Evolutionary conservation across 352 stramenopile species (phyloP), one percentile per base, ranked within the genome.

Genomic region (Globisporangium camurandrum): DNA sequence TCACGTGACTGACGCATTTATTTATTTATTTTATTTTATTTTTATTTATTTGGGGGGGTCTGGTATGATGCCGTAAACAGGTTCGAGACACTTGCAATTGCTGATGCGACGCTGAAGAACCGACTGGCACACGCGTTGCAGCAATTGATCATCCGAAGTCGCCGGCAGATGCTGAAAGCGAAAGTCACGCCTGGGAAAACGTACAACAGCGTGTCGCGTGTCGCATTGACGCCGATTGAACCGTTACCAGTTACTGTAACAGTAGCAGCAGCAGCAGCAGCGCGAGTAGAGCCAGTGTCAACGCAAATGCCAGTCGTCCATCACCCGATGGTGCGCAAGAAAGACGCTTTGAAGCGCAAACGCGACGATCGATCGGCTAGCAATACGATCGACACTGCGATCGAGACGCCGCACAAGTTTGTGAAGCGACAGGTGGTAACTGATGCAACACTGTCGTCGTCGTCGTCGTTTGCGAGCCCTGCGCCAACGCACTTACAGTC

Each of bases 131-230:
- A 72, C 47, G 44, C 72, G 43, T 54, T 88, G 23, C 61, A 74
- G 17, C 76, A 85, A 51, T 82, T 69, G 19, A 88, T 88, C 48
- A 67, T 86, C 41, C 76, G 76, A 27, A 88, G 76, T 48, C 71
- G 74, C 17, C 71, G 76, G 10, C 76, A 88, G 60, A 88, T 88
- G 76, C 71, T 83, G 20, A 88, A 88, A 49, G 59, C 69, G 2
- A 88, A 85, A 49, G 47, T 36, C n/a, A 30, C 37, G 2, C 26
- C 39, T 26, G 38, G 38, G 11, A 46, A 23, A 11, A 22, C 40
- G 22, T 56, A 50, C 26, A 57, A 51, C 42, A 40, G 41, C 23
- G 51, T 46, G 12, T 26, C 42, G 12, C n/a, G n/a, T n/a, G 30
- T 34, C 8, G 8, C 30, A 34, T 34, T 12, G 8, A 12, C 30